Conservation (phyloP, 345 rosid genomes). For the Eucalyptus virginea region DNA sequence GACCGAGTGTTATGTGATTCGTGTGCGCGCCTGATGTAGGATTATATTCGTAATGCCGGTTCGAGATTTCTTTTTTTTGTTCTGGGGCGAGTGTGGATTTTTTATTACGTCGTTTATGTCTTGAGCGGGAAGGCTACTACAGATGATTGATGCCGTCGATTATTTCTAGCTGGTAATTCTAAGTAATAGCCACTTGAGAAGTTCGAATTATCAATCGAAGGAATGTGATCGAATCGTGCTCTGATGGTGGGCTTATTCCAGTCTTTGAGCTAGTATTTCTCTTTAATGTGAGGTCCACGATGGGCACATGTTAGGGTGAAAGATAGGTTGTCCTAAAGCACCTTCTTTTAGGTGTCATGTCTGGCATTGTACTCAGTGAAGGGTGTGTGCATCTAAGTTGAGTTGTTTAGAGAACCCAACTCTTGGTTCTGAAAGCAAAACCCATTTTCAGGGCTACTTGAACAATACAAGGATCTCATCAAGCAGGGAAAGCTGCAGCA, state of each 20-base stretch:
- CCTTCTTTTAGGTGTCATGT: not conserved
- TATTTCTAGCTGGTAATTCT: not conserved
- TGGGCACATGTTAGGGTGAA: not conserved
- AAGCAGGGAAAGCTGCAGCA: conserved; percentile 64
- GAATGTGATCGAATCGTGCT: not conserved
- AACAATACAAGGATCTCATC: conserved; percentile 44
- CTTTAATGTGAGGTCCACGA: not conserved
- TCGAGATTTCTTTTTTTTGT: not conserved
- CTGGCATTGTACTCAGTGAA: not conserved
- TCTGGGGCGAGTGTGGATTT: not conserved
- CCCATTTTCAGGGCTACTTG: conserved; percentile 29
- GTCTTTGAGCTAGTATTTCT: not conserved
- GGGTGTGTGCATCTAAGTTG: not conserved
- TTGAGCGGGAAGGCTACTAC: not conserved
- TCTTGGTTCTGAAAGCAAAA: not conserved
- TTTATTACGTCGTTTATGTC: not conserved
- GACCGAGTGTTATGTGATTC: not conserved
- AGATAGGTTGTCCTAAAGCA: not conserved
- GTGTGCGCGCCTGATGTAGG: not conserved
- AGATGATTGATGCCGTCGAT: not conserved
- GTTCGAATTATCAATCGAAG: not conserved
- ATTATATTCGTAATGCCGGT: not conserved
- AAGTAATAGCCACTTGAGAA: not conserved
- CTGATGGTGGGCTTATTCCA: not conserved
- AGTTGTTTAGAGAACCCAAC: not conserved